A percentile compares a stretch with the other conserved stretches of the same genome.
Conservation (phyloP, 1,284 basidiomycete genomes). For the Ustilago loliicola region DNA sequence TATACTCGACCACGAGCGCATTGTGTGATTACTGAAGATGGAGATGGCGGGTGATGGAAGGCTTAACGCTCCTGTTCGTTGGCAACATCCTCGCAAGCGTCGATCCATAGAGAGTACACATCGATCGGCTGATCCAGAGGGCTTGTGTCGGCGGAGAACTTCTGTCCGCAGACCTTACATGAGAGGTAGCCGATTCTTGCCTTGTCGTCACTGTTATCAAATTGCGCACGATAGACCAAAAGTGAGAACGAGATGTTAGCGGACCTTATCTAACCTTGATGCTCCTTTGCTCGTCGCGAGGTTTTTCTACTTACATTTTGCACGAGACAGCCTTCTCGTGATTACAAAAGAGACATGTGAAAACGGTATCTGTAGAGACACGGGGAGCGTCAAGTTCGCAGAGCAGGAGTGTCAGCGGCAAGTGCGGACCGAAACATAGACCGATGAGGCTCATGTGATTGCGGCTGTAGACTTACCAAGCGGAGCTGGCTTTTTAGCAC, state of each 20-base stretch:
- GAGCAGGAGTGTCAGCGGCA: constrained; percentile 5
- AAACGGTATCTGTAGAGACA: constrained; percentile 67
- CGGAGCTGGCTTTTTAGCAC: constrained; percentile 58
- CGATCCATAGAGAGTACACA: constrained; percentile 90
- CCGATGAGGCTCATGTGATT: not conserved
- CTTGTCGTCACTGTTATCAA: constrained; percentile 67
- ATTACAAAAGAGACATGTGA: constrained; percentile 82
- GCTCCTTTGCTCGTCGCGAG: not conserved
- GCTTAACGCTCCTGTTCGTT: constrained; percentile 47
- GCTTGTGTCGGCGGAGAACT: constrained; percentile 69
- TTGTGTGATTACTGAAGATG: not conserved
- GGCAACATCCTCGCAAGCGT: constrained; percentile 87
- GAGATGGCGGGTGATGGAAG: not conserved
- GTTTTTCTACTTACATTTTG: constrained; percentile 77
- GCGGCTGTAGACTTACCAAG: constrained; percentile 50
- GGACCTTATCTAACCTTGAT: not conserved
- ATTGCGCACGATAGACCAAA: too few relatives aligned
- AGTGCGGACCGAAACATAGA: not conserved
- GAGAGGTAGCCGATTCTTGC: constrained; percentile 59
- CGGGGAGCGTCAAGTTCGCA: not conserved
- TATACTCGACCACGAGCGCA: not conserved
- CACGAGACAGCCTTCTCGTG: constrained; percentile 90
- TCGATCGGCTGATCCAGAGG: constrained; percentile 89
- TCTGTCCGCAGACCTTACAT: constrained; percentile 69
- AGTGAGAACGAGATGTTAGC: not conserved